phyloP scores from a whole-genome alignment of 2,329 filamentous ascomycete genomes.

The Aspergillus aculeatus region DNA sequence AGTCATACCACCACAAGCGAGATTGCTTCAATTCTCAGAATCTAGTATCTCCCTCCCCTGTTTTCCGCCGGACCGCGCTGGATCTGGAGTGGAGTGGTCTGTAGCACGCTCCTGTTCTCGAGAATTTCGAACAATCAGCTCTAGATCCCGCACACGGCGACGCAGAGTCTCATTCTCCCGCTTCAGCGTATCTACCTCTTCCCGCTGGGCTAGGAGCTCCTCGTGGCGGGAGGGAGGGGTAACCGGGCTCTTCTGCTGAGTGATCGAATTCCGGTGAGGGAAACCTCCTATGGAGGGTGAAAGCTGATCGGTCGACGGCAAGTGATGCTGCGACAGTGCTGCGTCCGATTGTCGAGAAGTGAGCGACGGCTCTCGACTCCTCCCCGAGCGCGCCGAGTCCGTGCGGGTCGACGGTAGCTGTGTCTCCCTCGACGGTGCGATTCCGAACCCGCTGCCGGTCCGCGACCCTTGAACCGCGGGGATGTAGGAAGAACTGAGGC shows the following conservation, averaged over 20 bases:
- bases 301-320: constrained; percentile 29
- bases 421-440: constrained; percentile 44
- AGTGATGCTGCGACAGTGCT: constrained; percentile 28
- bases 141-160: constrained; percentile 46
- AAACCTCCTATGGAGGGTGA: constrained; percentile 25
- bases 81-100: background rate
- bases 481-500: constrained; percentile 49
- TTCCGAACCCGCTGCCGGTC: constrained; percentile 41
- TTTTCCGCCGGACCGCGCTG: constrained; percentile 2
- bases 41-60: background rate
- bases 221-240: constrained; percentile 40
- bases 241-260: constrained; percentile 31
- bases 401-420: constrained; percentile 30
- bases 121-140: constrained; percentile 37
- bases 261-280: constrained; percentile 31
- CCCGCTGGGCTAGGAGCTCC: constrained; percentile 41
- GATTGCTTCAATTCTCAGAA: background rate
- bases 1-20: background rate
- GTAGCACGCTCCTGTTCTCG: constrained; percentile 20
- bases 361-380: constrained; percentile 46
- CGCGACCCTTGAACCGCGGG: constrained; percentile 36
- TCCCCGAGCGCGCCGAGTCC: constrained; percentile 28
- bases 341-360: constrained; percentile 38
- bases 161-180: constrained; percentile 49
- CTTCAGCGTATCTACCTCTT: constrained; percentile 46